These are phyloP conservation scores for Coelastrella sp. DNA, from an alignment of 139 green algal genomes.

Conservation along the genomic window DNA sequence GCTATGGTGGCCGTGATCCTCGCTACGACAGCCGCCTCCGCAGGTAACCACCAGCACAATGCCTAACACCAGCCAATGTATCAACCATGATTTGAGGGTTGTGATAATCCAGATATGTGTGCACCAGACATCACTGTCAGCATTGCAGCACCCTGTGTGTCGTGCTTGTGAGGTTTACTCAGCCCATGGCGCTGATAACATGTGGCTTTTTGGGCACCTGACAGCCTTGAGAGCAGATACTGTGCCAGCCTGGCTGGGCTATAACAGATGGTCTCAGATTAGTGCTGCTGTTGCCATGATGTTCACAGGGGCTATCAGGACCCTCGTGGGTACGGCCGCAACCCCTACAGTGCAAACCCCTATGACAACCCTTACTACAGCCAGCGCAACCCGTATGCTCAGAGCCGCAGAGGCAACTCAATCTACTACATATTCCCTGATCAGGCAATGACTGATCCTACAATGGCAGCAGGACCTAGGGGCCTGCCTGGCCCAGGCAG, in stretches of 20 bases:
- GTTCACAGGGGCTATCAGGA: background rate
- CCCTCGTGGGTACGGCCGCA: background rate
- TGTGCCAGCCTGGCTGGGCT: too few relatives aligned
- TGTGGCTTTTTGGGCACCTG: too few relatives aligned
- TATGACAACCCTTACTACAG: slow-evolving; percentile 41
- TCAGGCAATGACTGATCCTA: background rate
- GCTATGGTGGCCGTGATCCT: background rate
- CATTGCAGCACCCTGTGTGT: background rate
- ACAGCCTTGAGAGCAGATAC: too few relatives aligned
- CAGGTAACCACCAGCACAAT: background rate
- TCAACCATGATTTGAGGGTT: too few relatives aligned
- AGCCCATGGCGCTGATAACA: too few relatives aligned
- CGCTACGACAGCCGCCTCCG: background rate
- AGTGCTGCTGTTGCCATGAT: too few relatives aligned
- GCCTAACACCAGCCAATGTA: background rate
- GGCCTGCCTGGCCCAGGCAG: background rate
- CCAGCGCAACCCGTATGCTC: slow-evolving; percentile 31
- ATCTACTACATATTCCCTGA: slow-evolving; percentile 40
- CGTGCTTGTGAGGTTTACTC: background rate
- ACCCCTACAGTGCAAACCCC: slow-evolving; percentile 26
- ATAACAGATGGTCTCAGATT: too few relatives aligned
- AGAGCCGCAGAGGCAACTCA: background rate
- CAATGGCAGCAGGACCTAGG: slow-evolving; percentile 3
- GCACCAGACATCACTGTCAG: too few relatives aligned
- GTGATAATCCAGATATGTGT: too few relatives aligned